Evolutionary conservation across 108 stramenopile genomes (phyloP).

Genomic region (Skeletonema menzelii): DNA sequence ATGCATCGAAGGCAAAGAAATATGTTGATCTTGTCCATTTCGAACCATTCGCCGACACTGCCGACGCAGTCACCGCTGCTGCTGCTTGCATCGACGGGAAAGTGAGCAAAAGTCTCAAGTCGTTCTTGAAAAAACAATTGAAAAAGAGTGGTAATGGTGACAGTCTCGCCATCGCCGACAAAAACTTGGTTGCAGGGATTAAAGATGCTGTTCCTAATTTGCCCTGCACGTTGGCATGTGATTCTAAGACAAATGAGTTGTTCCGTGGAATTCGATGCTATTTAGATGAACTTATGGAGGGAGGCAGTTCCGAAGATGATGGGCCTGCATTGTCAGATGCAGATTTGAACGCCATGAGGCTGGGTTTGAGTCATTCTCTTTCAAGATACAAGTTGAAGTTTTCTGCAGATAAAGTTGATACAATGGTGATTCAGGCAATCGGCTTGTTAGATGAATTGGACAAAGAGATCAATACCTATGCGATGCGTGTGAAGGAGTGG

Average conservation of each 20-base stretch:
- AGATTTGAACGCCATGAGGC: conserved; percentile 91
- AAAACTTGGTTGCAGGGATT: conserved; percentile 84
- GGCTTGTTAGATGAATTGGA: conserved; percentile 99
- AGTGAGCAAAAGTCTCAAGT: conserved; percentile 91
- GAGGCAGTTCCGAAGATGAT: conserved; percentile 41
- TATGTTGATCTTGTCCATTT: conserved; percentile 91
- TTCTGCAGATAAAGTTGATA: conserved; percentile 99
- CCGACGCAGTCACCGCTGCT: conserved; percentile 96
- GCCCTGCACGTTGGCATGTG: conserved; percentile 47
- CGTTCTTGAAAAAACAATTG: conserved; percentile 96
- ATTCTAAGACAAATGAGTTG: conserved; percentile 90
- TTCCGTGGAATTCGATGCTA: conserved; percentile 95
- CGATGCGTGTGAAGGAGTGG: conserved; percentile 99
- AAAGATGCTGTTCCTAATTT: conserved; percentile 92
- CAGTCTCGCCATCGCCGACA: conserved; percentile 93
- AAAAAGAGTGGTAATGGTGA: conserved; percentile 86
- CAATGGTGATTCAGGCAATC: conserved; percentile 99
- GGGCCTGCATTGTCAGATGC: conserved; percentile 20
- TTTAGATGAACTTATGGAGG: conserved; percentile 90
- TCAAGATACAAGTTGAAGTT: conserved; percentile 99
- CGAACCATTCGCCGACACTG: conserved; percentile 95
- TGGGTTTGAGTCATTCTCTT: conserved; percentile 96
- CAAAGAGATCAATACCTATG: conserved; percentile 99
- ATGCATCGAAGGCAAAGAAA: conserved; percentile 73
- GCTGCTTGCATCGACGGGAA: conserved; percentile 94